Conservation (phyloP, 352 stramenopile genomes). For the Globisporangium acanthophoron region DNA sequence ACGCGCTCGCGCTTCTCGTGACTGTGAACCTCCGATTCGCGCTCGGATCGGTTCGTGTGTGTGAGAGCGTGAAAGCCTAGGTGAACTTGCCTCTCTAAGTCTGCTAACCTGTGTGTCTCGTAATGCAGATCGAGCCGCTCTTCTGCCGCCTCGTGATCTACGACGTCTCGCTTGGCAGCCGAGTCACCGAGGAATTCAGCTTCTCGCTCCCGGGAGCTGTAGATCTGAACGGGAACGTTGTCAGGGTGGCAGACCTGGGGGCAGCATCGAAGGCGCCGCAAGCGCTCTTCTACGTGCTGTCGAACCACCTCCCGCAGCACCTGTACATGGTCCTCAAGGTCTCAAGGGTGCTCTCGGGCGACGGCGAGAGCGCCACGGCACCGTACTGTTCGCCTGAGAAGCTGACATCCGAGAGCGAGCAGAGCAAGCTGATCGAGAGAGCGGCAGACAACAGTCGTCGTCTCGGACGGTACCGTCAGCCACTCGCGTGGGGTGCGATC, state of each 20-base stretch:
- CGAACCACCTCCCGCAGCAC: constrained; percentile 39
- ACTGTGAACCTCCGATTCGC: constrained; percentile 35
- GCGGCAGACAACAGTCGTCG: constrained; percentile 34
- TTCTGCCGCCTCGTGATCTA: constrained; percentile 59
- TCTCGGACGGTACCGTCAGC: constrained; percentile 46
- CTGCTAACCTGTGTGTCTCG: background rate
- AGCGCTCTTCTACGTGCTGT: constrained; percentile 53
- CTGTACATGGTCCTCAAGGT: constrained; percentile 66
- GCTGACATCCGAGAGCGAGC: constrained; percentile 33
- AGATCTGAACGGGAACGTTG: constrained; percentile 8
- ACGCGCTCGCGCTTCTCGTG: constrained; percentile 45
- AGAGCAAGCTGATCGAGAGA: constrained; percentile 54
- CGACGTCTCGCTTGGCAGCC: constrained; percentile 42
- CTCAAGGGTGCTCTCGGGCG: constrained; percentile 51
- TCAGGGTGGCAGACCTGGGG: background rate
- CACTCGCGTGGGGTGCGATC: constrained; percentile 57
- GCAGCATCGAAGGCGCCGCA: constrained; percentile 3
- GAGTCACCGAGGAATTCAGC: constrained; percentile 61
- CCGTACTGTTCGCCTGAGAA: constrained; percentile 66
- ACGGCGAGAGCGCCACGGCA: constrained; percentile 40
- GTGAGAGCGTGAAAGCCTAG: background rate
- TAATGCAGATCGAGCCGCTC: constrained; percentile 52
- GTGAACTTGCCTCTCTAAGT: background rate
- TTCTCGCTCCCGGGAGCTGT: constrained; percentile 33
- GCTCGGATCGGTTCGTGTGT: constrained; percentile 37